phyloP scores from a whole-genome alignment of 2,329 filamentous ascomycete species.

The Penicillium sp. region DNA sequence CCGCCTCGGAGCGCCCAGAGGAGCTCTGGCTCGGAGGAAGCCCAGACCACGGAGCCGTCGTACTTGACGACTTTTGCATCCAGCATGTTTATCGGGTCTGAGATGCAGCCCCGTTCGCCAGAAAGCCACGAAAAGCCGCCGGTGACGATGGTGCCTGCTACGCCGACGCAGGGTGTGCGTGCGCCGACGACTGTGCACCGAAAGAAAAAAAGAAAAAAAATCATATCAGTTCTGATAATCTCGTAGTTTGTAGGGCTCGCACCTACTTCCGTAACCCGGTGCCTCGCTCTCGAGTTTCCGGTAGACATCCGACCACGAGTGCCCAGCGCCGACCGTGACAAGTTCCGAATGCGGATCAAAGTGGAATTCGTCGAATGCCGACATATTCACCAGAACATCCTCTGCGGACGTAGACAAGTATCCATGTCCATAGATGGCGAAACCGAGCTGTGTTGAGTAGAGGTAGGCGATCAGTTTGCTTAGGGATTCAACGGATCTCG shows the following conservation, averaged over 20 bases:
- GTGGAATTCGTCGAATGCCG: conserved; percentile 43
- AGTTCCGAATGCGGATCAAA: conserved; percentile 38
- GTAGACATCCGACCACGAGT: conserved; percentile 45
- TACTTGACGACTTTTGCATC: conserved; percentile 45
- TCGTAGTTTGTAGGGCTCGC: neutral
- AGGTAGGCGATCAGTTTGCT: conserved; percentile 39
- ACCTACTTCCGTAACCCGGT: neutral
- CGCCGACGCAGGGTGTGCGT: conserved; percentile 45
- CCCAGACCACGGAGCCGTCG: conserved; percentile 46
- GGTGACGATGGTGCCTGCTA: conserved; percentile 43
- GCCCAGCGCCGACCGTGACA: conserved; percentile 42
- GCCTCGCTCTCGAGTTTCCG: conserved; percentile 35
- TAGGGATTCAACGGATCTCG: conserved; percentile 34
- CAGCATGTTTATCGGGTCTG: conserved; percentile 48
- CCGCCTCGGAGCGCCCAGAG: conserved; percentile 50
- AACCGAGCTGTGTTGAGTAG: conserved; percentile 40
- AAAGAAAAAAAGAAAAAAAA: no score
- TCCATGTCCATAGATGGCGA: conserved; percentile 43
- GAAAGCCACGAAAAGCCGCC: conserved; percentile 49
- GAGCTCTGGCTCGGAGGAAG: conserved; percentile 42
- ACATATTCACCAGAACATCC: conserved; percentile 45
- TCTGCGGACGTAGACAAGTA: conserved; percentile 42
- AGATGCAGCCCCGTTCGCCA: conserved; percentile 43
- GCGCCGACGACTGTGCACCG: conserved; percentile 36
- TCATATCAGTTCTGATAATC: conserved; percentile 10